These are phyloP conservation scores for Trichoderma sp. DNA, from an alignment of 2,329 filamentous ascomycete genomes.

Conservation along the genomic window DNA sequence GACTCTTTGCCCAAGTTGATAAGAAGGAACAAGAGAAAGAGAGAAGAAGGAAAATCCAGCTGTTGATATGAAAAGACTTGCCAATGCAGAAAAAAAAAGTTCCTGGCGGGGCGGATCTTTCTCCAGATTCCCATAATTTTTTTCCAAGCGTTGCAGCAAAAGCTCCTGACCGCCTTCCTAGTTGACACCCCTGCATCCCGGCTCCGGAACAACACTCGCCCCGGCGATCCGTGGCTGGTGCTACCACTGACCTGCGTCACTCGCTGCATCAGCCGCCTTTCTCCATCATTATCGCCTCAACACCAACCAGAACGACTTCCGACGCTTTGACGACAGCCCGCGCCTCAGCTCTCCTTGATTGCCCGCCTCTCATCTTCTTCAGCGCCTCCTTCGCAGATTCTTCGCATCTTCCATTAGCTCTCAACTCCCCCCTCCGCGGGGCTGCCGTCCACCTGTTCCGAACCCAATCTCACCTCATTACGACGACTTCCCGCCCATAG, in stretches of 20 bases:
- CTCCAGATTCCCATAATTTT: slow-evolving; percentile 25
- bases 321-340: not conserved
- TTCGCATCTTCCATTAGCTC: not conserved
- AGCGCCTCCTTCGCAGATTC: not conserved
- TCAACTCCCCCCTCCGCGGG: slow-evolving; percentile 19
- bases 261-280: slow-evolving; percentile 12
- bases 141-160: not conserved
- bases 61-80: slow-evolving; percentile 9
- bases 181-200: slow-evolving; percentile 9
- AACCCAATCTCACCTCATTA: not conserved
- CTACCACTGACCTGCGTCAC: slow-evolving; percentile 14
- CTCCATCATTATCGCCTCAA: slow-evolving; percentile 8
- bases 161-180: slow-evolving; percentile 26
- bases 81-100: slow-evolving; percentile 22
- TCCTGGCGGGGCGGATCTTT: slow-evolving; percentile 22
- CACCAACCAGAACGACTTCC: slow-evolving; percentile 5
- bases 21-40: not conserved
- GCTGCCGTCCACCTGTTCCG: slow-evolving; percentile 1
- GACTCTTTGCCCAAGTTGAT: not conserved
- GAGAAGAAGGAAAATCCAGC: slow-evolving; percentile 1
- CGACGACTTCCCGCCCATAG: not conserved
- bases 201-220: slow-evolving; percentile 21
- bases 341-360: not conserved
- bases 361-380: not conserved
- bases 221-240: not conserved